A percentile compares a stretch with the other conserved stretches of the same genome.
Conservation (phyloP, 2,329 filamentous ascomycete species). For the Xylaria sp. region DNA sequence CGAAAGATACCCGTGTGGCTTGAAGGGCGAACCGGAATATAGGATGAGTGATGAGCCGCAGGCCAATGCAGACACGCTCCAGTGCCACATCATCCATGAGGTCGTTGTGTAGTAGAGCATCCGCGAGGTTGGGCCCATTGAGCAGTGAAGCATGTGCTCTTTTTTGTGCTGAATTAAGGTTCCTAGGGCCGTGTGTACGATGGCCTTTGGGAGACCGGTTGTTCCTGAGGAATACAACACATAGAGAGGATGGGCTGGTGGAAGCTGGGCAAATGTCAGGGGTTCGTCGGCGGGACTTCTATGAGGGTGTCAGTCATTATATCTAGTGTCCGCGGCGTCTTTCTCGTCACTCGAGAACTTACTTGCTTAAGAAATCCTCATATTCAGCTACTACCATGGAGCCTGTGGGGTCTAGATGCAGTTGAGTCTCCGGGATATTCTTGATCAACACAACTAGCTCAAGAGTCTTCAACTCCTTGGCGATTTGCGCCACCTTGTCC, state of each 20-base stretch:
- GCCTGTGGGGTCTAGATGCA: conserved; percentile 54
- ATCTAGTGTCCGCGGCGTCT: background rate
- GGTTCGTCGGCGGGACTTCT: conserved; percentile 55
- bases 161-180: conserved; percentile 98
- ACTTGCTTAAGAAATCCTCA: conserved; percentile 56
- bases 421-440: conserved; percentile 61
- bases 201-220: conserved; percentile 87
- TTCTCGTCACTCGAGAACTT: conserved; percentile 5
- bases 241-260: conserved; percentile 88
- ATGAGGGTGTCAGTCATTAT: conserved; percentile 40
- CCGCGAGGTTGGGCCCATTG: conserved; percentile 75
- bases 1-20: conserved; percentile 79
- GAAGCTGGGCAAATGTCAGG: conserved; percentile 78
- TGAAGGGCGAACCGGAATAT: conserved; percentile 93
- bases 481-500: conserved; percentile 81
- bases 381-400: conserved; percentile 59
- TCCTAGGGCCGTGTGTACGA: conserved; percentile 89
- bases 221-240: conserved; percentile 95
- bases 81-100: conserved; percentile 99
- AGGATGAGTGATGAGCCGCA: conserved; percentile 84
- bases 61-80: conserved; percentile 87
- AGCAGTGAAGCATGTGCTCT: conserved; percentile 88
- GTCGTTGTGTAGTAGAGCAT: conserved; percentile 95
- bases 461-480: conserved; percentile 71
- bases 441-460: conserved; percentile 79